Conservation (phyloP, 495 filamentous ascomycete species). For the Tuber brumale region DNA sequence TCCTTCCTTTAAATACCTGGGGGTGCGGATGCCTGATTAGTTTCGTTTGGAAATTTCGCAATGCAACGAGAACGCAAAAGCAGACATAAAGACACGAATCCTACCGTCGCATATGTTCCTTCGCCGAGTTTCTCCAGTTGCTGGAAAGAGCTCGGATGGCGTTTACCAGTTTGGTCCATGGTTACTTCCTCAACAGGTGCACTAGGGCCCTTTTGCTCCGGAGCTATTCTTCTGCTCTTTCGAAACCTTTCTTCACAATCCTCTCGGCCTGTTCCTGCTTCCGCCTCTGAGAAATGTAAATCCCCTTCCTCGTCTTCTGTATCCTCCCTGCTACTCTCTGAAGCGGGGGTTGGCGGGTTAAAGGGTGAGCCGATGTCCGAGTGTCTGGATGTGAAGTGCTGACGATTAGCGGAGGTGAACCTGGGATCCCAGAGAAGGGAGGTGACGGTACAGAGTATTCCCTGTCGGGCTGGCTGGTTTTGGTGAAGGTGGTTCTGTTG, state of each 20-base stretch:
- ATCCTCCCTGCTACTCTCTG: slow-evolving; percentile 28
- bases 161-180: slow-evolving; percentile 70
- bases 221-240: slow-evolving; percentile 31
- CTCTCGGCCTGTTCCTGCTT: slow-evolving; percentile 15
- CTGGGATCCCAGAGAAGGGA: slow-evolving; percentile 46
- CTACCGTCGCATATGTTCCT: slow-evolving; percentile 96
- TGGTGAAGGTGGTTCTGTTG: slow-evolving; percentile 20
- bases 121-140: slow-evolving; percentile 98
- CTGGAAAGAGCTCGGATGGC: slow-evolving; percentile 92
- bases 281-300: slow-evolving; percentile 10
- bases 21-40: not conserved
- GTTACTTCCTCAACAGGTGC: slow-evolving; percentile 21
- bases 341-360: slow-evolving; percentile 9
- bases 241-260: slow-evolving; percentile 34
- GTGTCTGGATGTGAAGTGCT: slow-evolving; percentile 29
- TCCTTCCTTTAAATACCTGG: slow-evolving; percentile 96
- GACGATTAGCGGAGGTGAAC: slow-evolving; percentile 42
- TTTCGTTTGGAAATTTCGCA: not conserved
- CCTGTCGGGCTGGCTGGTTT: slow-evolving; percentile 1
- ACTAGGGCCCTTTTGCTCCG: slow-evolving; percentile 8
- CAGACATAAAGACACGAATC: slow-evolving; percentile 39
- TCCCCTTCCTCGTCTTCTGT: slow-evolving; percentile 30
- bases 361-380: slow-evolving; percentile 8
- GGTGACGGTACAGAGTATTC: slow-evolving; percentile 41
- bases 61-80: not conserved